A percentile compares a stretch with the other conserved stretches of the same genome.
phyloP scores from a whole-genome alignment of 257 asterid species.

The Solanum tarapatanum region DNA sequence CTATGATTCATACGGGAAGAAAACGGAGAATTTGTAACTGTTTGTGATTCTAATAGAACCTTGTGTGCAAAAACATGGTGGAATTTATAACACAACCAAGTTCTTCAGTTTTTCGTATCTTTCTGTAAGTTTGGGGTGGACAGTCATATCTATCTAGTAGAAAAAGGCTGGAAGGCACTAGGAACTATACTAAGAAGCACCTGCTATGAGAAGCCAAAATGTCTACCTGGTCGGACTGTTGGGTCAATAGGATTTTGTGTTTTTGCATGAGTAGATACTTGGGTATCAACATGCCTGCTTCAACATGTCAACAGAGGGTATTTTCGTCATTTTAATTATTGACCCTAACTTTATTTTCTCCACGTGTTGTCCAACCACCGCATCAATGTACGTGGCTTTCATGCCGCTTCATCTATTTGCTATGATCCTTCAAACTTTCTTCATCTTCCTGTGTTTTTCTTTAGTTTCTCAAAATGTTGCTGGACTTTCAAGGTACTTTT shows the following conservation, averaged over 20 bases:
- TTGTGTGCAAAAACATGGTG: neutral
- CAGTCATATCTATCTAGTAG: neutral
- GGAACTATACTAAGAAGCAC: neutral
- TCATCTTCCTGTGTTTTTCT: no score
- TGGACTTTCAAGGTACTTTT: no score
- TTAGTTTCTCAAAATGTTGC: no score
- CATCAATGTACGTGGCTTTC: no score
- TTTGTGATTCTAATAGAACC: neutral
- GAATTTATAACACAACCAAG: neutral
- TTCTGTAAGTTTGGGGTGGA: neutral
- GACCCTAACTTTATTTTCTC: neutral
- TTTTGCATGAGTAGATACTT: neutral
- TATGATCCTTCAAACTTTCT: no score
- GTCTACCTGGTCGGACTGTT: neutral
- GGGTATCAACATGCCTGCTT: neutral
- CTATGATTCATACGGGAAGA: neutral
- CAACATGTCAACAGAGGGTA: neutral
- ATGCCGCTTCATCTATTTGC: no score
- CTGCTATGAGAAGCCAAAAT: neutral
- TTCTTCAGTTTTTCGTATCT: neutral
- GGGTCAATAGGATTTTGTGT: neutral
- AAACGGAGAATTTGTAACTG: neutral
- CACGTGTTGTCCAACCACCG: no score
- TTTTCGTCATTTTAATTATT: neutral
- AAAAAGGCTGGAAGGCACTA: neutral